Evolutionary conservation across 345 rosid genomes (phyloP).

Genomic region (Abelmoschus esculentus): DNA sequence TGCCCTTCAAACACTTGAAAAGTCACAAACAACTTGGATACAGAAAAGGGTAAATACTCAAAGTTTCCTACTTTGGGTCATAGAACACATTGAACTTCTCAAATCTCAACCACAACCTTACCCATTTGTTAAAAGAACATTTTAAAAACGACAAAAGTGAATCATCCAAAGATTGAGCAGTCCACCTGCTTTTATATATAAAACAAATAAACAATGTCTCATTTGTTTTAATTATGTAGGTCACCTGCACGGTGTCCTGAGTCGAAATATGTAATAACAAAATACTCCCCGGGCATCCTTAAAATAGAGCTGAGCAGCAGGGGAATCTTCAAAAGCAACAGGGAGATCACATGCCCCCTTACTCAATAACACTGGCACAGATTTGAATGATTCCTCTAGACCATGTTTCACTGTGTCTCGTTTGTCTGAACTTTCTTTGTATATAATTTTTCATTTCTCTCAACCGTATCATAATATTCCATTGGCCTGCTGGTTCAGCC

Average conservation of each 20-base stretch:
- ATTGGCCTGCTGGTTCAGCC: no score
- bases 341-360: neutral
- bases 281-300: neutral
- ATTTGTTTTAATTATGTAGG: neutral
- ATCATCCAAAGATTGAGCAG: neutral
- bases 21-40: neutral
- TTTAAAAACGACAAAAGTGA: neutral
- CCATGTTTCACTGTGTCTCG: neutral
- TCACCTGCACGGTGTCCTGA: neutral
- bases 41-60: neutral
- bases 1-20: conserved; percentile 5
- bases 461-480: no score
- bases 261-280: no score
- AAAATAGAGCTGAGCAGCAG: neutral
- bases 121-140: neutral
- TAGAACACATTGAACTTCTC: neutral
- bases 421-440: neutral
- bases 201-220: neutral
- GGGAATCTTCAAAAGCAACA: neutral
- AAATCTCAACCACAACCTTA: neutral
- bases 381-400: neutral
- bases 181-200: neutral
- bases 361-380: neutral
- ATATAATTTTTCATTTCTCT: no score
- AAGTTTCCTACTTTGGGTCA: neutral